Evolutionary conservation across 176 grass and related monocot species (phyloP).

Genomic region (Avena eriantha): DNA sequence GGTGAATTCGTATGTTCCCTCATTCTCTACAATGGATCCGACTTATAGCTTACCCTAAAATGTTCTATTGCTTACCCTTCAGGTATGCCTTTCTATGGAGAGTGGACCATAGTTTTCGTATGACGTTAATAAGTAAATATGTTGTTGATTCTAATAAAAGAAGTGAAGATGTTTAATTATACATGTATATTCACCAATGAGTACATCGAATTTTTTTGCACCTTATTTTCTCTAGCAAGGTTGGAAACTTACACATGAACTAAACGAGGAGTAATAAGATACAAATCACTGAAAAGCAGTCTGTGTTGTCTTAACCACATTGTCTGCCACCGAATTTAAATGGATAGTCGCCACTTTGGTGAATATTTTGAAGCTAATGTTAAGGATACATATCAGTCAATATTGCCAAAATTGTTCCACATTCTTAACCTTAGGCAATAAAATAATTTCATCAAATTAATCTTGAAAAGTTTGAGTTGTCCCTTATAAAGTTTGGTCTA

Average conservation of each 20-base stretch:
- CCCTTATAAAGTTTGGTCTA: too few species aligned
- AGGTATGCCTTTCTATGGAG: slow-evolving; percentile 51
- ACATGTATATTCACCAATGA: not conserved
- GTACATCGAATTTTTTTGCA: not conserved
- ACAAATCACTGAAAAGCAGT: not conserved
- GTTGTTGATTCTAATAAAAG: not conserved
- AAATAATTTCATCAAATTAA: too few species aligned
- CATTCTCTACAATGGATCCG: slow-evolving; percentile 83
- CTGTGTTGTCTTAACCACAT: too few species aligned
- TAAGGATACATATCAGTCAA: too few species aligned
- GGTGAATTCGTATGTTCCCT: slow-evolving; percentile 71
- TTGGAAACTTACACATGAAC: not conserved
- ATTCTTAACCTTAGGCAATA: too few species aligned
- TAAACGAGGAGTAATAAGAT: not conserved
- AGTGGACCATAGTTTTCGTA: not conserved
- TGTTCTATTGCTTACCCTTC: slow-evolving; percentile 89
- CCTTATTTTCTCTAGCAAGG: not conserved
- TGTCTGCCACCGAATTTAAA: too few species aligned
- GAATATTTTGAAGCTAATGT: too few species aligned
- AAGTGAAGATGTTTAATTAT: not conserved
- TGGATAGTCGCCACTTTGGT: too few species aligned
- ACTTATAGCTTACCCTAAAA: slow-evolving; percentile 93
- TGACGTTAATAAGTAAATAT: not conserved
- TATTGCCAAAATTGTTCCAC: too few species aligned
- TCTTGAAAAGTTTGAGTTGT: too few species aligned